Evolutionary conservation across 164 flowering plant species (phyloP), one percentile per base, ranked within the genome.

Genomic region (Stephania yunnanensis): DNA sequence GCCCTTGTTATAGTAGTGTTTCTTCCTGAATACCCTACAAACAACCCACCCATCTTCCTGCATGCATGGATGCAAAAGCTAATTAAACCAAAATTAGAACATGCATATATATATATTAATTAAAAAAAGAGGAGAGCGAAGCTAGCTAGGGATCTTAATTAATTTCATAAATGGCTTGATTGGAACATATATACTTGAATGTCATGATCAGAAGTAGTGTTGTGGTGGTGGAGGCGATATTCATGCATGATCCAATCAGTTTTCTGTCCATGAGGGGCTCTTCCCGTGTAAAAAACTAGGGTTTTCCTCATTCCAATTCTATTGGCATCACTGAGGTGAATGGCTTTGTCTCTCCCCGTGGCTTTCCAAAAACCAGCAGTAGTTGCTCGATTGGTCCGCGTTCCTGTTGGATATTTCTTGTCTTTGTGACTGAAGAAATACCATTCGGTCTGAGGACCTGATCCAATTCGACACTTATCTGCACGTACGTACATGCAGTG

Each of bases 41-140:
- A 92, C 93, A 30, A 92, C 97, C 97, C 97, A 92, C 0, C 97
- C 97, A 78, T 90, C 97, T 79, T 92, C 97, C 89, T 90, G 91
- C 81, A 25, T 25, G 25, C 25, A 25, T 25, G 25, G 25, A 25
- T 25, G 25, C 25, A 25, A 25, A 25, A 25, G 25, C 25, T 0
- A 25, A 25, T 25, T 25, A 25, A 25, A 25, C 25, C 25, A 25
- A 25, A 25, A 25, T 25, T 25, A 25, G 25, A 25, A 25, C 25
- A 25, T 25, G 25, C 25, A 25, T 25, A 25, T 25, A 25, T 25
- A 25, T 25, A 25, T 25, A 25, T 25, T 25, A 0, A 25, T 25
- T 25, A 25, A 25, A 36, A 36, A 36, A 36, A 36, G 42, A 36
- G 42, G 42, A 36, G 42, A 36, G 42, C 25, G 25, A 25, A 25